Conservation (phyloP, 768 basidiomycete genomes). For the Leccinum variicolor region DNA sequence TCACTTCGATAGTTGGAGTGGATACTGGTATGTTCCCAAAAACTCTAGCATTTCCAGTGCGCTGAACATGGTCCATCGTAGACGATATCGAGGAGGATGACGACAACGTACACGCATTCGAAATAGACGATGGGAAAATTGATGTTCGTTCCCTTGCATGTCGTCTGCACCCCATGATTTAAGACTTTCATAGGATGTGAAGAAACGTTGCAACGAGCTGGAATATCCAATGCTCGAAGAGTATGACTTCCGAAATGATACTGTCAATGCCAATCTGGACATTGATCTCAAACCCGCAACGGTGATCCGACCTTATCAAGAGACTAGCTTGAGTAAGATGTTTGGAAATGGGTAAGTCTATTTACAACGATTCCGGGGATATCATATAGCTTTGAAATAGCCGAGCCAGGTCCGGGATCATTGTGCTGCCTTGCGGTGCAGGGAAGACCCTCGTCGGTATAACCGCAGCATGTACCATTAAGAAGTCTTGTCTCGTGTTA, state of each 20-base stretch:
- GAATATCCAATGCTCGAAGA: constrained; percentile 99
- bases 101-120: constrained; percentile 95
- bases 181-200: constrained; percentile 69
- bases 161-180: neutral
- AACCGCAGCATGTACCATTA: constrained; percentile 98
- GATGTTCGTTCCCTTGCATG: constrained; percentile 54
- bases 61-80: constrained; percentile 28
- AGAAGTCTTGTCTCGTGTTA: constrained; percentile 95
- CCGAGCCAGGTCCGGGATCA: constrained; percentile 96
- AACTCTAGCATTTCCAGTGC: neutral
- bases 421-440: constrained; percentile 96
- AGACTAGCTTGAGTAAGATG: constrained; percentile 98
- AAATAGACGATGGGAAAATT: constrained; percentile 91
- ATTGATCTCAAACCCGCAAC: constrained; percentile 99
- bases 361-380: neutral
- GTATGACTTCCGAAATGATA: constrained; percentile 98
- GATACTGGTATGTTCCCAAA: constrained; percentile 61
- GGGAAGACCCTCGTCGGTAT: constrained; percentile 99
- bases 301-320: constrained; percentile 96
- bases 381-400: constrained; percentile 37
- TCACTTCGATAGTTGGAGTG: constrained; percentile 95
- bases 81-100: constrained; percentile 98
- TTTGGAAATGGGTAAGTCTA: constrained; percentile 89
- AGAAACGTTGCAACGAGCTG: constrained; percentile 93
- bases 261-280: constrained; percentile 92